These are phyloP conservation scores for Podospora pseudoanserina DNA, from an alignment of 495 filamentous ascomycete species.

Conservation along the genomic window DNA sequence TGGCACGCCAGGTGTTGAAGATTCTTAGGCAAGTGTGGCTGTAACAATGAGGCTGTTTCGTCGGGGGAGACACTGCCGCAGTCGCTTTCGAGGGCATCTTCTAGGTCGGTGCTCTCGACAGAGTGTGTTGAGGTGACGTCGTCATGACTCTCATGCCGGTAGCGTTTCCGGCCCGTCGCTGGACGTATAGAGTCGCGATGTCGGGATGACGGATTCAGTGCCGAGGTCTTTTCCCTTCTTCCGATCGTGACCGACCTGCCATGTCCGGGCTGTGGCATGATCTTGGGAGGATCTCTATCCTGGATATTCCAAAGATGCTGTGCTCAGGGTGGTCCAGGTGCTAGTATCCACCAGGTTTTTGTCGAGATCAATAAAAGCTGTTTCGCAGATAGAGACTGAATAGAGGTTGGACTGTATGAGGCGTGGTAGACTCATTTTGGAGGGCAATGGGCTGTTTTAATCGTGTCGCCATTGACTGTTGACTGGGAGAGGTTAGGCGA, in stretches of 20 bases:
- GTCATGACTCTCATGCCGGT: neutral
- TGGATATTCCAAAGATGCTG: too few relatives aligned
- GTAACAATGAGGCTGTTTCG: neutral
- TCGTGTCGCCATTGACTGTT: too few relatives aligned
- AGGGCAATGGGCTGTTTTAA: too few relatives aligned
- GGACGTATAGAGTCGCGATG: neutral
- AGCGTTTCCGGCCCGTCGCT: neutral
- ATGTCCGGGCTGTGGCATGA: neutral
- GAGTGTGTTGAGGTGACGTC: neutral
- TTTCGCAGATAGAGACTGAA: too few relatives aligned
- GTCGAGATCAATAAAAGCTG: too few relatives aligned
- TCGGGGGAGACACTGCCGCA: neutral
- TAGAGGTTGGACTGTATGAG: too few relatives aligned
- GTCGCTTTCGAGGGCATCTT: neutral
- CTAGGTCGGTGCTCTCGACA: neutral
- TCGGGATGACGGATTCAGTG: neutral
- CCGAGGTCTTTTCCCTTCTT: neutral
- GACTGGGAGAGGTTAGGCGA: too few relatives aligned
- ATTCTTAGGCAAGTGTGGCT: neutral
- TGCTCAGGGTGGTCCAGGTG: too few relatives aligned
- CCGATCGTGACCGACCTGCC: neutral
- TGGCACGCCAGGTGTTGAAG: neutral
- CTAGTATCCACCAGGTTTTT: too few relatives aligned
- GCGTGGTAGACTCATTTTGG: too few relatives aligned
- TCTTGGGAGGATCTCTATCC: neutral